phyloP scores from a whole-genome alignment of 106 monocot genomes.

The Xerophyta viscosa region DNA sequence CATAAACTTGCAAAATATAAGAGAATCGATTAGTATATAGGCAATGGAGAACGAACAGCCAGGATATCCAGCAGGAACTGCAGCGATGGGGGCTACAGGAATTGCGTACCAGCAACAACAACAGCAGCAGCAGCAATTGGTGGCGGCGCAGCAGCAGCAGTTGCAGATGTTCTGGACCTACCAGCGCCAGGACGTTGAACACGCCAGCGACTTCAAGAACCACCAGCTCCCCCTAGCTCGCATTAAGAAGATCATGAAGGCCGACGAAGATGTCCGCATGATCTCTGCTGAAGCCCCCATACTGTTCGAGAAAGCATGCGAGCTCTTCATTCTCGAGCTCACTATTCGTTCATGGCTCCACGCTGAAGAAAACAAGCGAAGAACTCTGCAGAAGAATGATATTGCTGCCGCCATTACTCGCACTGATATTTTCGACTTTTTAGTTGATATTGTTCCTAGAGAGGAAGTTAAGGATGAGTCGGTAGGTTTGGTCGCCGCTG shows the following conservation, averaged over 20 bases:
- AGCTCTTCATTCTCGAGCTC: constrained; percentile 86
- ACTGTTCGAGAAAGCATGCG: constrained; percentile 79
- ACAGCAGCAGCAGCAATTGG: constrained; percentile 38
- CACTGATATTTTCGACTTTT: constrained; percentile 63
- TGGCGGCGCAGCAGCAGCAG: constrained; percentile 33
- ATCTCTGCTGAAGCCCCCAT: constrained; percentile 80
- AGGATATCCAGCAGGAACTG: not conserved
- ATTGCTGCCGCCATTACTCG: constrained; percentile 65
- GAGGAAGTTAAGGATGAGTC: constrained; percentile 52
- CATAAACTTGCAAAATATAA: too few relatives aligned
- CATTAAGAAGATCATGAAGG: constrained; percentile 92
- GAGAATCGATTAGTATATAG: not conserved
- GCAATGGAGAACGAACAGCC: constrained; percentile 34
- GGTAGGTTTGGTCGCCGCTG: constrained; percentile 8
- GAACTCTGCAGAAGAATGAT: constrained; percentile 77
- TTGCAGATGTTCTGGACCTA: constrained; percentile 88
- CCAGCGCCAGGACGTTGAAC: constrained; percentile 66
- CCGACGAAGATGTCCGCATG: constrained; percentile 84
- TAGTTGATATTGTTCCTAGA: constrained; percentile 48
- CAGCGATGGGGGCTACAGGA: not conserved
- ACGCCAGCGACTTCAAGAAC: constrained; percentile 76
- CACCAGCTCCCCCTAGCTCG: constrained; percentile 76
- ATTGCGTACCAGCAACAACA: constrained; percentile 21
- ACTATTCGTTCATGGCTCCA: constrained; percentile 84
- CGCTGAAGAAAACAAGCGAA: constrained; percentile 80